Conservation (phyloP, 2,329 filamentous ascomycete species). For the Alternaria metachromatica region DNA sequence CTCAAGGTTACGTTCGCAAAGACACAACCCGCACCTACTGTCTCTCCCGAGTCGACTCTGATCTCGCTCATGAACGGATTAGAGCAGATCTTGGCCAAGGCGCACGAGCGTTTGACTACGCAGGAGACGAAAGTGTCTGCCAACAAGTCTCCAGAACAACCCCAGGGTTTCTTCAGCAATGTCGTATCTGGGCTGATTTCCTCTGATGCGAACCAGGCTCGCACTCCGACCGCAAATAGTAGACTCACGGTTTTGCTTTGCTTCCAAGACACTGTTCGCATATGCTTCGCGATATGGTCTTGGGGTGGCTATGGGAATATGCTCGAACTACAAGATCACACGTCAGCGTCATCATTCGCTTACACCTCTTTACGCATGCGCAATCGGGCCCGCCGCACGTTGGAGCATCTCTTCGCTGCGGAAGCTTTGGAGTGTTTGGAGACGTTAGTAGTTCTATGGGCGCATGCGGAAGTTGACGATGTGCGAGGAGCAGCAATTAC, state of each 20-base stretch:
- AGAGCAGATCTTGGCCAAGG: slow-evolving; percentile 86
- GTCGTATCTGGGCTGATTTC: slow-evolving; percentile 93
- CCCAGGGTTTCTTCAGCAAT: slow-evolving; percentile 88
- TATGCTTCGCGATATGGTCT: slow-evolving; percentile 93
- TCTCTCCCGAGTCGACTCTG: slow-evolving; percentile 71
- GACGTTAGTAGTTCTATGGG: slow-evolving; percentile 87
- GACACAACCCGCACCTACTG: slow-evolving; percentile 36
- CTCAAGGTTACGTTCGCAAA: slow-evolving; percentile 69
- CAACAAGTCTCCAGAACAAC: slow-evolving; percentile 79
- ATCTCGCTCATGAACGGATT: slow-evolving; percentile 91
- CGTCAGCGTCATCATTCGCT: slow-evolving; percentile 80
- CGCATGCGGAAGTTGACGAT: slow-evolving; percentile 56
- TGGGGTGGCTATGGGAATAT: slow-evolving; percentile 78
- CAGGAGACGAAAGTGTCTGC: slow-evolving; percentile 75
- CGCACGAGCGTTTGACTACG: slow-evolving; percentile 79
- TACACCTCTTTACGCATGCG: slow-evolving; percentile 92
- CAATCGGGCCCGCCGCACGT: slow-evolving; percentile 82
- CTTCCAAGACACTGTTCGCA: slow-evolving; percentile 92
- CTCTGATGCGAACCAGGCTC: slow-evolving; percentile 75
- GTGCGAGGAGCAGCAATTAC: slow-evolving; percentile 72
- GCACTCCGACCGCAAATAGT: slow-evolving; percentile 88
- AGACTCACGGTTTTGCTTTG: slow-evolving; percentile 92
- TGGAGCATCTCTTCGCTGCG: slow-evolving; percentile 91
- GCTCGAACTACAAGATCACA: slow-evolving; percentile 63
- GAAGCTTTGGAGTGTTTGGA: slow-evolving; percentile 94